phyloP scores from a whole-genome alignment of 2,329 filamentous ascomycete genomes.

The Cercospora canescens region DNA sequence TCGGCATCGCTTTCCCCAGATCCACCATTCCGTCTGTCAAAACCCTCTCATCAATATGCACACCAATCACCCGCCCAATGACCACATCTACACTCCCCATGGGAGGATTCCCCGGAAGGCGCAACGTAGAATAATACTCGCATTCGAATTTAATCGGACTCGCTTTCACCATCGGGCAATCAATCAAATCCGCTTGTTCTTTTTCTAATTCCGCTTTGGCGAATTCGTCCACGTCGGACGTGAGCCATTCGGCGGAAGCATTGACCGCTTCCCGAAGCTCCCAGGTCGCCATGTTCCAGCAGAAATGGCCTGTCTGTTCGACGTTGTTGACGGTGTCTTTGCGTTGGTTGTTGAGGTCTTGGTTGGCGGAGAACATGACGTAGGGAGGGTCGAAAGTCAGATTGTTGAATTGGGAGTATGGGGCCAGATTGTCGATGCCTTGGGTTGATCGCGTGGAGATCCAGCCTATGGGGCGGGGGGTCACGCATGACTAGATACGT shows the following conservation, averaged over 20 bases:
- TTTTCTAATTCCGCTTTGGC: constrained; percentile 52
- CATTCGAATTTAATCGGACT: constrained; percentile 63
- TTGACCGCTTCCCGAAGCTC: constrained; percentile 58
- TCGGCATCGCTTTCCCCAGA: constrained; percentile 57
- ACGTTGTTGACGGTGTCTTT: constrained; percentile 61
- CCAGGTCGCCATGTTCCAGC: constrained; percentile 49
- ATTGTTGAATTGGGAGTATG: constrained; percentile 64
- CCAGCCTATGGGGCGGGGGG: constrained; percentile 63
- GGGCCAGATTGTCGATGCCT: constrained; percentile 57
- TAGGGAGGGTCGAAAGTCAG: constrained; percentile 64
- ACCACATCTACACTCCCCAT: constrained; percentile 61
- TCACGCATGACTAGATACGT: constrained; percentile 52
- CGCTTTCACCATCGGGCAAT: constrained; percentile 54
- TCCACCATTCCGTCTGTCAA: constrained; percentile 58
- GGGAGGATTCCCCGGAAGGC: constrained; percentile 57
- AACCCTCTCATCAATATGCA: constrained; percentile 58
- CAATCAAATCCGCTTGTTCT: constrained; percentile 41
- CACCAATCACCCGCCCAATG: constrained; percentile 57
- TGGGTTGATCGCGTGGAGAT: constrained; percentile 56
- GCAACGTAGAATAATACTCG: constrained; percentile 55
- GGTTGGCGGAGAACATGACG: constrained; percentile 63
- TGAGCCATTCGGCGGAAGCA: constrained; percentile 53
- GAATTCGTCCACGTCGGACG: constrained; percentile 57
- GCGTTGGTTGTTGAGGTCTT: constrained; percentile 46
- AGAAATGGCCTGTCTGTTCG: constrained; percentile 51